A percentile compares a stretch with the other conserved stretches of the same genome.
Conservation (phyloP, 371 early-diverging fungal species). For the Nosema muscidifuracis region DNA sequence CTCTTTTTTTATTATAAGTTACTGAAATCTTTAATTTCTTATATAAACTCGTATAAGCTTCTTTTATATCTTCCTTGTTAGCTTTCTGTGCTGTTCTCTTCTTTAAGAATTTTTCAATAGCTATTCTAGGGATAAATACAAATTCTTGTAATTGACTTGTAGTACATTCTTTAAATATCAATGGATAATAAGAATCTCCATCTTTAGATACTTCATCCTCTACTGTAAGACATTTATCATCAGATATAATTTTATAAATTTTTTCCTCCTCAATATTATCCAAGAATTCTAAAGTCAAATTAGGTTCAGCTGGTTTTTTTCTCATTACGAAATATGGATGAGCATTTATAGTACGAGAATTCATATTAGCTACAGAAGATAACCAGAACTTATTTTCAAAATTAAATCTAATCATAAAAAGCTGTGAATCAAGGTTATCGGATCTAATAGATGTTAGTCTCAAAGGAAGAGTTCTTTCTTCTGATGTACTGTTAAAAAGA, state of each 20-base stretch:
- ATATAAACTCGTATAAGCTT: background rate
- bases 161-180: slow-evolving; percentile 14
- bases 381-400: slow-evolving; percentile 17
- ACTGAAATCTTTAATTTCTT: background rate
- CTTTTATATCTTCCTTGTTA: background rate
- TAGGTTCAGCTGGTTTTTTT: background rate
- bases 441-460: slow-evolving; percentile 7
- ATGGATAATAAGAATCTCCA: background rate
- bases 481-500: background rate
- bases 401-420: slow-evolving; percentile 19
- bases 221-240: slow-evolving; percentile 16
- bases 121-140: slow-evolving; percentile 20
- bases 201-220: background rate
- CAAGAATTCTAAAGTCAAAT: background rate
- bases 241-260: slow-evolving; percentile 24
- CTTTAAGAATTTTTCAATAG: background rate
- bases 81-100: background rate
- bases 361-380: background rate
- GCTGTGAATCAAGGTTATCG: slow-evolving; percentile 6
- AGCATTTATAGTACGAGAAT: background rate
- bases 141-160: slow-evolving; percentile 2
- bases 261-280: background rate
- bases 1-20: background rate
- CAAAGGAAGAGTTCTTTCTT: background rate
- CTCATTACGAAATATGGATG: background rate